Evolutionary conservation across 768 basidiomycete species (phyloP).

Genomic region (Lactifluus echinatus): DNA sequence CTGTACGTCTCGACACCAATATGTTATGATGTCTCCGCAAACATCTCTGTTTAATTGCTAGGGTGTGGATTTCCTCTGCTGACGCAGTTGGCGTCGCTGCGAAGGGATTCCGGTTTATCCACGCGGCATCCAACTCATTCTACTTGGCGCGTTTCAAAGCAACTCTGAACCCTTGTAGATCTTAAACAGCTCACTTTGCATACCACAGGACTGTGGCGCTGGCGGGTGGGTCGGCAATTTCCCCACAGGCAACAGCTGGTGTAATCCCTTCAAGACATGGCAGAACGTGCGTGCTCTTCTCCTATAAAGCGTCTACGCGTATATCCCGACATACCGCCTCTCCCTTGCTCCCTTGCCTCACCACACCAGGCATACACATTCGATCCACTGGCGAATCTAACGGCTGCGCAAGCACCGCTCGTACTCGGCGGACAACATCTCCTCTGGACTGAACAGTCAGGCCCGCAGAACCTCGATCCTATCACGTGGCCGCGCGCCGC

Average conservation of each 20-base stretch:
- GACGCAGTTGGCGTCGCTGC: conserved; percentile 51
- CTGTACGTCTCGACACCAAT: not conserved
- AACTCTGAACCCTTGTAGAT: not conserved
- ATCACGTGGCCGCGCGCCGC: conserved; percentile 69
- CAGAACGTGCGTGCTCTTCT: conserved; percentile 41
- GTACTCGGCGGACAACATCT: conserved; percentile 67
- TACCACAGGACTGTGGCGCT: conserved; percentile 51
- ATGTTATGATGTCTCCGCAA: not conserved
- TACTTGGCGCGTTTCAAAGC: conserved; percentile 42
- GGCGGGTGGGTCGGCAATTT: conserved; percentile 60
- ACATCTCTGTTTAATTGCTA: conserved; percentile 19
- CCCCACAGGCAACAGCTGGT: conserved; percentile 50
- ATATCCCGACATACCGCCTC: too few relatives aligned
- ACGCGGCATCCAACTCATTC: conserved; percentile 67
- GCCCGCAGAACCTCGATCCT: conserved; percentile 57
- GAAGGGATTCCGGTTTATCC: conserved; percentile 54
- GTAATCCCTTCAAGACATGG: conserved; percentile 77
- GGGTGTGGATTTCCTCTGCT: conserved; percentile 65
- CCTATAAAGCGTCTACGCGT: not conserved
- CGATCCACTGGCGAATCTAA: conserved; percentile 55
- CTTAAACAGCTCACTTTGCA: not conserved
- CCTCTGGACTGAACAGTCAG: conserved; percentile 69
- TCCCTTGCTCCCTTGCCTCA: too few relatives aligned
- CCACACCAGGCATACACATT: conserved; percentile 51
- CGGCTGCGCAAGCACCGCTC: conserved; percentile 37